Conservation (phyloP, 106 monocot genomes). For the Chionographis japonica region DNA sequence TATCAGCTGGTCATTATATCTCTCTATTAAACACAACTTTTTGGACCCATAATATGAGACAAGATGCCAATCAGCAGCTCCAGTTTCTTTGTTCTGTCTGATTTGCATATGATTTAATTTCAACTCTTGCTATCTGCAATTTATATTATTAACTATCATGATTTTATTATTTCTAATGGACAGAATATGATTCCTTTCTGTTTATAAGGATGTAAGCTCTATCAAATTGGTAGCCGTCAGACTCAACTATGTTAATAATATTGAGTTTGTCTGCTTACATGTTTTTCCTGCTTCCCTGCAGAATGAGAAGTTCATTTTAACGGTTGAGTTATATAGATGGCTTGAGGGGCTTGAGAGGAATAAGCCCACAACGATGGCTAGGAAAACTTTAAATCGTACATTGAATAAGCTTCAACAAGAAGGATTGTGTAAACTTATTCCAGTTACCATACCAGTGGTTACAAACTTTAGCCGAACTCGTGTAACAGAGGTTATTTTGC, state of each 20-base stretch:
- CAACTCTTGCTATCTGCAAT: no score
- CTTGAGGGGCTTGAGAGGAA: constrained; percentile 50
- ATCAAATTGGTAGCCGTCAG: no score
- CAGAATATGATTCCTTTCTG: no score
- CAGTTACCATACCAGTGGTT: constrained; percentile 41
- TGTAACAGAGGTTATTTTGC: constrained; percentile 46
- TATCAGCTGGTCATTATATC: no score
- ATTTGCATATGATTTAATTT: no score
- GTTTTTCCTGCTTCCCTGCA: constrained; percentile 25
- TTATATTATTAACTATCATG: no score
- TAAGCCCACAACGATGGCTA: constrained; percentile 38
- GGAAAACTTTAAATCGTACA: constrained; percentile 47
- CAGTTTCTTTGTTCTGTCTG: no score
- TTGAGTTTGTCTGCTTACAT: neutral
- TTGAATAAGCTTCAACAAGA: constrained; percentile 51
- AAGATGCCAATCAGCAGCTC: no score
- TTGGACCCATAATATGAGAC: no score
- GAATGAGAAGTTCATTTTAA: constrained; percentile 53
- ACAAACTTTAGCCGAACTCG: constrained; percentile 46
- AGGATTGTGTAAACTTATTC: constrained; percentile 40
- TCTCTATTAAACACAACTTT: no score
- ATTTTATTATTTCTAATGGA: no score
- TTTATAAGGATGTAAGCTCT: no score
- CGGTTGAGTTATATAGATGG: constrained; percentile 52
- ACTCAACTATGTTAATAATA: neutral